phyloP scores from a whole-genome alignment of 352 stramenopile genomes.

The Phytophthora meadii region DNA sequence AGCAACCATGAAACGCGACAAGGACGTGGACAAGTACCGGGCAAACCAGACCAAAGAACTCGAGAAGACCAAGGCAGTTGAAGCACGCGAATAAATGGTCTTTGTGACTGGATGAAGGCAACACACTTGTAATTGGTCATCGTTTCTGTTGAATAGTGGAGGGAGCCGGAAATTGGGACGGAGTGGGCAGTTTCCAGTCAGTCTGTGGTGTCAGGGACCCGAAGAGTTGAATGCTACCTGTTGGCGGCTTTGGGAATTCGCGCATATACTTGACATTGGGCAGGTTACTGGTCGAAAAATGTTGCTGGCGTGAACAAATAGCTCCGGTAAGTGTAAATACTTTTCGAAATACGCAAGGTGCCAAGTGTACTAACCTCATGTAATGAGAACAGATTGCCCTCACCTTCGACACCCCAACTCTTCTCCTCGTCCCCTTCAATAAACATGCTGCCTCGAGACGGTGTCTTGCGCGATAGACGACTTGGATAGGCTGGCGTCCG shows the following conservation, averaged over 20 bases:
- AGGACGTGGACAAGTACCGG: conserved; percentile 70
- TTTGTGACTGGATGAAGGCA: not conserved
- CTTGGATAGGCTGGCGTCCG: conserved; percentile 45
- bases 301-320: not conserved
- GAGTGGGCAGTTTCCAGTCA: conserved; percentile 16
- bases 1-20: conserved; percentile 86
- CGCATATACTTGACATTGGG: conserved; percentile 47
- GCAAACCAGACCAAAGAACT: conserved; percentile 26
- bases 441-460: conserved; percentile 10
- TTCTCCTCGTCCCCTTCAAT: conserved; percentile 8
- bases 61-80: conserved; percentile 16
- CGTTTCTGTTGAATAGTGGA: conserved; percentile 46
- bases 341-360: not conserved
- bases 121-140: conserved; percentile 26
- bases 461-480: conserved; percentile 34
- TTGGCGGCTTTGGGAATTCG: conserved; percentile 54
- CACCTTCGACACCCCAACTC: not conserved
- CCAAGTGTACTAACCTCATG: conserved; percentile 31
- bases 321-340: conserved; percentile 5
- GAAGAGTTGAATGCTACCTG: conserved; percentile 46
- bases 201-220: not conserved
- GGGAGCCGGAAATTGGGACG: conserved; percentile 33
- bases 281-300: conserved; percentile 12
- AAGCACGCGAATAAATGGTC: conserved; percentile 14
- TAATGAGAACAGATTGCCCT: conserved; percentile 34